Evolutionary conservation across 2,329 filamentous ascomycete species (phyloP), one percentile per base, ranked within the genome.

Genomic region (Gremmenia infestans): DNA sequence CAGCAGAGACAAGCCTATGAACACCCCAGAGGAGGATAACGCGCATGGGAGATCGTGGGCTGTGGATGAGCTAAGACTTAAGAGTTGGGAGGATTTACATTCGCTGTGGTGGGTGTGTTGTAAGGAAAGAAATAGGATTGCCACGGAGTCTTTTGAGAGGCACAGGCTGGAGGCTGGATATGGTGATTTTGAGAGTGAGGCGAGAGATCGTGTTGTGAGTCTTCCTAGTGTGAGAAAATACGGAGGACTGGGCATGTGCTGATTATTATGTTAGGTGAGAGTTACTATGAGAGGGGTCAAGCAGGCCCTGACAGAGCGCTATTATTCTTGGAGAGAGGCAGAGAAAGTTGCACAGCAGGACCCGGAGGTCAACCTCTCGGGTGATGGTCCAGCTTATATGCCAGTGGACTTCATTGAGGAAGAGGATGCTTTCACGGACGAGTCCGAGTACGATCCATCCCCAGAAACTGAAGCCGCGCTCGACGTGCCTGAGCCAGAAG

Each of bases 61-160:
- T 11, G 85, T 89, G 7, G 83, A 90, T 73, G 94, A 99, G 76
- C 78, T 99, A 67, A 82, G 92, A 60, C 79, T 82, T 60, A 97
- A 97, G 76, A 91, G 87, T 60, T 99, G 91, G 89, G 90, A 96
- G 59, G 92, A 97, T 72, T 75, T 99, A 66, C 92, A 97, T 73
- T 78, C 80, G 59, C 79, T 99, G 68, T 99, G 93, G 91, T 99
- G 92, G 91, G 82, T 91, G 54, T 97, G 94, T 71, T 81, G 88
- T 58, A 91, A 89, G 75, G 94, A 99, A 76, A 80, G 89, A 67
- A 99, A 99, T 74, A 83, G 89, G 64, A 83, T 97, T 65, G 80
- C 84, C n/a, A 97, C 95, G 32, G 85, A 87, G 63, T 78, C 79
- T 52, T 72, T 79, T 55, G 91, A 96, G 76, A 80, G 89, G 65